Evolutionary conservation across 768 basidiomycete species (phyloP), one percentile per base, ranked within the genome.

Genomic region (Crucibulum laeve): DNA sequence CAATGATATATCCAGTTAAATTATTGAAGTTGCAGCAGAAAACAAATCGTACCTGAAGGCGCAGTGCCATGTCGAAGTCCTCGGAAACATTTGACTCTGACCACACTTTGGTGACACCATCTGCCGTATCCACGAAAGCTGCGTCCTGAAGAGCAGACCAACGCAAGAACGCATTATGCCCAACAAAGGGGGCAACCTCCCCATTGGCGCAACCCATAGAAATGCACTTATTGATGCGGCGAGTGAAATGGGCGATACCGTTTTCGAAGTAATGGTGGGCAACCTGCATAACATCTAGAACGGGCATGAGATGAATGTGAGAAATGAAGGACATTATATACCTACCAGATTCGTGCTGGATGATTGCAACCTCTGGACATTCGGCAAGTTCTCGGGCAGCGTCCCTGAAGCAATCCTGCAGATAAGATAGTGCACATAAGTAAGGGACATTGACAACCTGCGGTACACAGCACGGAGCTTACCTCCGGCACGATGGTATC

Each of bases 111-210:
- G 64, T 75, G 25, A 77, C 55, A 1, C 76, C 78, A 55, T 87
- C 86, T 4, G 64, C 77, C 3, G 68, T 57, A 54, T 92, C 87
- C 35, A 83, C 58, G 46, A 87, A 87, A 15, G 86, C 78, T 0
- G 88, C 87, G 47, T 93, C 91, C 60, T 94, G 91, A 18, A 93
- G 67, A 1, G 91, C 91, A 2, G 80, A 79, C 91, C 91, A 94
- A 15, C 91, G 80, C 38, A 94, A 70, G 63, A 93, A 95, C 4
- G 90, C 89, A 48, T 91, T 90, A 60, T 91, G 88, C 3, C 88
- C 88, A 43, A 91, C 88, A 53, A 90, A 90, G 1, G 88, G 87
- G 4, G 83, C 83, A 19, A 88, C 78, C 56, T 90, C 87, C 23
- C 87, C 87, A 49, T 90, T 90, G 2, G 87, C 84, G 53, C 80